A percentile compares a stretch with the other conserved stretches of the same genome.
phyloP scores from a whole-genome alignment of 176 grass and related monocot genomes.

The Oryza rufipogon region DNA sequence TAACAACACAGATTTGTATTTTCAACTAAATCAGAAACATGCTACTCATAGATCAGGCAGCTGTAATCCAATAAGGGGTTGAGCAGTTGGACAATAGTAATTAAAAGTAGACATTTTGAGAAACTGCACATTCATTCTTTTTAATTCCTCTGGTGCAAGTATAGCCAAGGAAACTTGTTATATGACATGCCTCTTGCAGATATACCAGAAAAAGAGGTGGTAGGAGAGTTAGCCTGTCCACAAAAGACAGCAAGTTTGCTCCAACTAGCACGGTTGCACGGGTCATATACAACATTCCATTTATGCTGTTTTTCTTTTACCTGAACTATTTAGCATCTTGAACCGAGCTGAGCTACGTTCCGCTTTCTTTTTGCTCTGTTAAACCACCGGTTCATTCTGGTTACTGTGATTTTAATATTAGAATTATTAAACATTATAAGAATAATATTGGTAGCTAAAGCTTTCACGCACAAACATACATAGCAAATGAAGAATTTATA shows the following conservation, averaged over 20 bases:
- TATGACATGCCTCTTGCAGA: not conserved
- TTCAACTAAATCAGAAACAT: slow-evolving; percentile 14
- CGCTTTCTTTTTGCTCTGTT: not conserved
- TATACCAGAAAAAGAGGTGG: not conserved
- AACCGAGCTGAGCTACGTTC: not conserved
- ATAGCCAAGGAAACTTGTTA: not conserved
- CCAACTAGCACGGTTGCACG: not conserved
- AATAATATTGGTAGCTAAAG: no score
- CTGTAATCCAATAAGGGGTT: not conserved
- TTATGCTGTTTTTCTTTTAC: not conserved
- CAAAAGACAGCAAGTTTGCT: not conserved
- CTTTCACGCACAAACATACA: no score
- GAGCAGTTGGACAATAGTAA: not conserved
- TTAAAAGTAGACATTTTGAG: not conserved
- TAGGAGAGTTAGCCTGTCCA: not conserved
- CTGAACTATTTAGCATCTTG: no score
- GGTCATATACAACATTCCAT: not conserved
- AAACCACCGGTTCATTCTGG: no score
- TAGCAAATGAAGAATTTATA: not conserved
- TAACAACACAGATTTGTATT: not conserved
- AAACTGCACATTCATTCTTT: not conserved
- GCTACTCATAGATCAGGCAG: not conserved
- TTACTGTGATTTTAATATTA: no score
- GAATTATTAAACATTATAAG: no score
- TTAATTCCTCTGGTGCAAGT: not conserved